Evolutionary conservation across 2,329 filamentous ascomycete genomes (phyloP).

Genomic region (Fusarium phyllophilum): DNA sequence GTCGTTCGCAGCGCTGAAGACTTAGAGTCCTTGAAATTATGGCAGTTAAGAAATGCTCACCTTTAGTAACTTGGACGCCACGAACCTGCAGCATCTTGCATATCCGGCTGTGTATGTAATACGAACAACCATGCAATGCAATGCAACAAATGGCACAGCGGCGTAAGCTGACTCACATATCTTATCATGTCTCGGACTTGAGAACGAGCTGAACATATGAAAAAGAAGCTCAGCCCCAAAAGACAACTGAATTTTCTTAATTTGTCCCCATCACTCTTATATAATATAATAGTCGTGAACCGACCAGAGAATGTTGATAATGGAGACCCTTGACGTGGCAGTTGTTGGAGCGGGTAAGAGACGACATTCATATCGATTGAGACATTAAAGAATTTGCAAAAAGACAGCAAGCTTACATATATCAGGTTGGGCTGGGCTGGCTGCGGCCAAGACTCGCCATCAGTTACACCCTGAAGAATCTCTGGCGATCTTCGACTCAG

Average conservation of each 20-base stretch:
- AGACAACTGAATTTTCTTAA: background rate
- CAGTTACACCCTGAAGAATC: conserved; percentile 66
- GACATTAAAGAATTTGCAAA: background rate
- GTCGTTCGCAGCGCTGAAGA: background rate
- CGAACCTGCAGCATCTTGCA: background rate
- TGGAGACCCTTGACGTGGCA: conserved; percentile 60
- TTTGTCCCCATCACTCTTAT: background rate
- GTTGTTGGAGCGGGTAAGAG: conserved; percentile 64
- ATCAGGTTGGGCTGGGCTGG: conserved; percentile 62
- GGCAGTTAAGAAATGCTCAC: background rate
- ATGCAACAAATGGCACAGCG: background rate
- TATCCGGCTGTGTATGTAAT: background rate
- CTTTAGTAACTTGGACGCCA: background rate
- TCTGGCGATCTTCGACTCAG: conserved; percentile 67
- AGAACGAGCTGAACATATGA: background rate
- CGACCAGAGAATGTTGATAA: conserved; percentile 18
- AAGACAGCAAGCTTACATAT: background rate
- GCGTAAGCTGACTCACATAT: conserved; percentile 2
- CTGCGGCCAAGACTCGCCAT: conserved; percentile 69
- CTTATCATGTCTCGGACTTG: background rate
- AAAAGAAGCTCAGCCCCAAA: background rate
- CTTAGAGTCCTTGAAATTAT: no score
- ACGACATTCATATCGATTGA: conserved; percentile 8
- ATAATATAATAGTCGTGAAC: background rate
- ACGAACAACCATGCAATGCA: background rate